Evolutionary conservation across 2,329 filamentous ascomycete genomes (phyloP), one percentile per base, ranked within the genome.

Genomic region (Huntiella moniliformis): DNA sequence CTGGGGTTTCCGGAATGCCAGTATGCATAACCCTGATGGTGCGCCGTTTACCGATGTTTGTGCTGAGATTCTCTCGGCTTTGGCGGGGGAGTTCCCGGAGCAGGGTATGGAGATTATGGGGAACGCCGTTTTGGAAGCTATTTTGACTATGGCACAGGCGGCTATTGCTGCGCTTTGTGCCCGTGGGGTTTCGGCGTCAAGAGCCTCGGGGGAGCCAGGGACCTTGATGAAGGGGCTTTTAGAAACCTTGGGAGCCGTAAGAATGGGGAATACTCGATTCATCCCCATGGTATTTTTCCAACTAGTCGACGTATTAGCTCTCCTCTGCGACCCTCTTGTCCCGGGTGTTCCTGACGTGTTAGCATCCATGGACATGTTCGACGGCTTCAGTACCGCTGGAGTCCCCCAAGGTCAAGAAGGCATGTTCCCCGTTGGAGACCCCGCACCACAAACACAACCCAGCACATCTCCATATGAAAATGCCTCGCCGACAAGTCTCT

Each of bases 261-360:
- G 82, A n/a, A 78, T 74, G 48, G 82, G 82, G 5, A 72, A 87
- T 47, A 72, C 79, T 51, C 78, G 80, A 44, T 91, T 85, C 57
- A 65, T 88, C 11, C 83, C 83, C 2, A 67, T 92, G 0, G 68
- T 93, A 1, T 62, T 91, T 46, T 73, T 71, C 57, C 91, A 88
- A 62, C 71, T 88, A 35, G 70, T 78, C 50, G 80, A 88, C 37
- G 68, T 79, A 3, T 63, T 87, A 3, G 79, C 80, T 5, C 67
- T 67, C 11, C 63, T 79, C 12, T 66, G 68, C 48, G 74, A 70
- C 52, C 75, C 74, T 1, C 70, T 74, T 63, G 66, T 79, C 11
- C 69, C 71, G 51, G 70, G 70, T 13, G 64, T 70, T 0, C 74
- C 75, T 0, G 74, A 78, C 42, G 38, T 44, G 0, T 62, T 79